phyloP scores from a whole-genome alignment of 345 rosid species.

The thale cress (Arabidopsis thaliana) region TAIR10.1 NC_003075.7:1106001-1106500 shows the following conservation, averaged over 20 bases:
- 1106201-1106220: constrained; percentile 46
- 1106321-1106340: constrained; percentile 28
- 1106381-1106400: constrained; percentile 28
- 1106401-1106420: constrained; percentile 41
- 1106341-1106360: constrained; percentile 18
- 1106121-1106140: constrained; percentile 47
- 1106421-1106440: constrained; percentile 40
- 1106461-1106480: constrained; percentile 36
- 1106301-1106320: constrained; percentile 51
- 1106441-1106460: constrained; percentile 24
- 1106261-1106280: constrained; percentile 40
- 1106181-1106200: constrained; percentile 34
- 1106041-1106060: constrained; percentile 41
- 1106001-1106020: constrained; percentile 43
- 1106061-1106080: constrained; percentile 48
- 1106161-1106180: constrained; percentile 29
- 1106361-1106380: constrained; percentile 34
- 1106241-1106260: constrained; percentile 45
- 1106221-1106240: constrained; percentile 48
- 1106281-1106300: constrained; percentile 40
- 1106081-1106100: constrained; percentile 50
- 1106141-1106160: constrained; percentile 51
- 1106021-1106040: constrained; percentile 41
- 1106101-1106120: constrained; percentile 48
- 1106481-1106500: constrained; percentile 26